Evolutionary conservation across 139 green algal genomes (phyloP).

Genomic region (Ettlia oleoabundans): DNA sequence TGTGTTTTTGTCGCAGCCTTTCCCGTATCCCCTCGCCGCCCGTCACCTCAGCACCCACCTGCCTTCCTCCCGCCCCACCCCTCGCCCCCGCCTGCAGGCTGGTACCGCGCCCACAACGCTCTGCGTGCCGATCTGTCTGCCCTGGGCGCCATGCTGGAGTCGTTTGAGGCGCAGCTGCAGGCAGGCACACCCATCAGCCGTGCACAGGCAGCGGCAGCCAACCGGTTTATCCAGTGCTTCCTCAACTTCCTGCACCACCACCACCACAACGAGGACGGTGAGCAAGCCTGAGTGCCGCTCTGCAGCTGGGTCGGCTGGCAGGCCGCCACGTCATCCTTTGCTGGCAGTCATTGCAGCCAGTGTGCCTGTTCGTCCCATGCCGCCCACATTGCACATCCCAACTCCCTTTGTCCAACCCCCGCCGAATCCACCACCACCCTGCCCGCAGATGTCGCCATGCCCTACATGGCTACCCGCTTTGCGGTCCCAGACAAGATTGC

Average conservation of each 20-base stretch:
- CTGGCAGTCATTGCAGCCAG: no score
- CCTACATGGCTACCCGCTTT: conserved; percentile 16
- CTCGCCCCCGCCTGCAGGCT: no score
- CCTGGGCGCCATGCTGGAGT: not conserved
- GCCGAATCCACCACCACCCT: no score
- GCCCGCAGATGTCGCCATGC: not conserved
- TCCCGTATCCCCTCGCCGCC: no score
- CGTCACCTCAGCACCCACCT: no score
- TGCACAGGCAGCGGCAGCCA: not conserved
- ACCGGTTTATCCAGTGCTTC: not conserved
- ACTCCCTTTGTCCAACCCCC: no score
- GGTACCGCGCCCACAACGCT: conserved; percentile 15
- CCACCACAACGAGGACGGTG: conserved; percentile 25
- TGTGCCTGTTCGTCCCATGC: no score
- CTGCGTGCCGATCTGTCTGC: conserved; percentile 4
- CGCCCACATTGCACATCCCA: no score
- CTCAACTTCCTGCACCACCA: conserved; percentile 27
- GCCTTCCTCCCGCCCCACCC: no score
- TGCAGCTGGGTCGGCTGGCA: no score
- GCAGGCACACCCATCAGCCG: not conserved
- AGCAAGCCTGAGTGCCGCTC: not conserved
- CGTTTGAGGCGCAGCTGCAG: not conserved
- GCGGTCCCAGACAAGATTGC: conserved; percentile 3
- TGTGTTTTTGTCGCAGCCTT: not conserved
- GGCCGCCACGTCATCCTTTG: no score